Percentiles rank a stretch among this genome's conserved stretches.
These are phyloP conservation scores for Elaeis guineensis DNA, from an alignment of 176 grass and related monocot genomes.

Conservation along the genomic window DNA sequence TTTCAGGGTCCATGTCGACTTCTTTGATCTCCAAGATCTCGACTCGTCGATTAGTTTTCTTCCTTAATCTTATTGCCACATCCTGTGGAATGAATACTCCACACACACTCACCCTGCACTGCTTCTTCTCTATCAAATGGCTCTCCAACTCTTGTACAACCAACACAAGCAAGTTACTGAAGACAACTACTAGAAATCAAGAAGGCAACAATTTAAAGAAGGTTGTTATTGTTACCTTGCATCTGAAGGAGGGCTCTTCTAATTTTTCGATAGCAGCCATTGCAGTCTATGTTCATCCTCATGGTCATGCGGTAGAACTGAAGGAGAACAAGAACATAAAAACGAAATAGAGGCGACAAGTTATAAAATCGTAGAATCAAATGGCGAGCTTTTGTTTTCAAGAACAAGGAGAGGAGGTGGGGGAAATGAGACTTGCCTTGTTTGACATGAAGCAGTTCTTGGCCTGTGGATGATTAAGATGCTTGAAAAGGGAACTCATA, in stretches of 20 bases:
- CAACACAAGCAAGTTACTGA: background rate
- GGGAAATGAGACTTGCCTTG: conserved; percentile 35
- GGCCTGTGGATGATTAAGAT: background rate
- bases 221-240: conserved; percentile 36
- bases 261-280: conserved; percentile 84
- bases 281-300: conserved; percentile 94
- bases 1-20: conserved; percentile 12
- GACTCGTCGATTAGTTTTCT: conserved; percentile 66
- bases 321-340: background rate
- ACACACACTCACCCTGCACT: conserved; percentile 51
- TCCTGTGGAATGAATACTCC: conserved; percentile 74
- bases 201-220: background rate
- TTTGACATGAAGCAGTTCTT: conserved; percentile 23
- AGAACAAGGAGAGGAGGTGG: background rate
- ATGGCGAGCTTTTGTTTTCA: no score
- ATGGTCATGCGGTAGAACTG: conserved; percentile 69
- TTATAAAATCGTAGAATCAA: background rate
- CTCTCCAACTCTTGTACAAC: conserved; percentile 53
- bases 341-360: background rate
- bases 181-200: background rate
- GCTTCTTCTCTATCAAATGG: conserved; percentile 69
- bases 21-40: conserved; percentile 87
- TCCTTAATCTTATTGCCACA: conserved; percentile 79
- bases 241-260: conserved; percentile 69
- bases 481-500: conserved; percentile 22